These are phyloP conservation scores for Tetraselmis chui DNA, from an alignment of 139 green algal genomes.

Conservation along the genomic window DNA sequence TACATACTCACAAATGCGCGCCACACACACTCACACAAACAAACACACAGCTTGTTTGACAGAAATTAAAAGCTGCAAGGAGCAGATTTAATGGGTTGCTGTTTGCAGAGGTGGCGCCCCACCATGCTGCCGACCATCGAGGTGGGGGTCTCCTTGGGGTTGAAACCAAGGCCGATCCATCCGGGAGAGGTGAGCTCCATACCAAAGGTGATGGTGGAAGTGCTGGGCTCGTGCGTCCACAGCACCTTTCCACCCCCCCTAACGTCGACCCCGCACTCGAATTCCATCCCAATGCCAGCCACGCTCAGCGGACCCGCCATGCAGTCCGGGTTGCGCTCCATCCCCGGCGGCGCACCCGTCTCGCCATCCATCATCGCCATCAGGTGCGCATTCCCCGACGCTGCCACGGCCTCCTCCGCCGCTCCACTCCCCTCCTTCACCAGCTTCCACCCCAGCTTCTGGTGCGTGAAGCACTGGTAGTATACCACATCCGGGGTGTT, in stretches of 20 bases:
- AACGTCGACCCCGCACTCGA: not conserved
- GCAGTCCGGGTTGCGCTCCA: not conserved
- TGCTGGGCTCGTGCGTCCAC: not conserved
- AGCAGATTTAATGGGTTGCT: too few relatives aligned
- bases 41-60: too few relatives aligned
- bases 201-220: not conserved
- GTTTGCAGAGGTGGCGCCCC: too few relatives aligned
- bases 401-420: not conserved
- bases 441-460: constrained; percentile 18
- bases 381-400: not conserved
- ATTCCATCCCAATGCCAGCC: not conserved
- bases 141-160: not conserved
- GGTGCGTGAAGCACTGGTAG: constrained; percentile 18
- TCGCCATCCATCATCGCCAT: not conserved
- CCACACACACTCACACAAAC: too few relatives aligned
- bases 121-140: not conserved
- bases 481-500: constrained; percentile 2
- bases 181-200: not conserved
- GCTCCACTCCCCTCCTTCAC: not conserved
- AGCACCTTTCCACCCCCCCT: not conserved
- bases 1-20: too few relatives aligned
- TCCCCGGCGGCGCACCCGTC: not conserved
- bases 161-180: not conserved
- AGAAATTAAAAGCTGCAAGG: too few relatives aligned
- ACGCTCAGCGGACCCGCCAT: not conserved